Evolutionary conservation across 116 monocot species (phyloP), one percentile per base, ranked within the genome.

Genomic region (Phalaenopsis hybrid): DNA sequence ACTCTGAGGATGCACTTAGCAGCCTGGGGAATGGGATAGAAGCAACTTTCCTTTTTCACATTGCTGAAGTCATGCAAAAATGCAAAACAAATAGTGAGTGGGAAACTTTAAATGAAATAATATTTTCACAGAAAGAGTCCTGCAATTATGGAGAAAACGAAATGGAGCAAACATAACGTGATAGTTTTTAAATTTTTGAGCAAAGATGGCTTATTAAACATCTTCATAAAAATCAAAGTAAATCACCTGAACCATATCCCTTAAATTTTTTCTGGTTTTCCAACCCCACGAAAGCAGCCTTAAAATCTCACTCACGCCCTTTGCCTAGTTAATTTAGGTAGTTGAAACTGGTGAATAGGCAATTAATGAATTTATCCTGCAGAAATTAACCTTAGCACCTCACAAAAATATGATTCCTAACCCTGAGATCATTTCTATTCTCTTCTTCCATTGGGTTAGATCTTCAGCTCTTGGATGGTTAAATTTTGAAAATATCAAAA

Each of bases 1-100:
- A 92, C 86, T 50, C 86, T 81, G 45, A 89, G 82, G 9, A 98
- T 88, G 87, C 98, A 98, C 34, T 93, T 86, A 76, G 98, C 95
- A 68, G 93, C 95, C 86, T 98, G 95, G 85, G 98, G 95, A 76
- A 93, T 82, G 5, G 98, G 95, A 74, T 88, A 98, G 85, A 98
- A 98, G 81, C 98, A 98, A 72, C 95, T 98, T 73, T 93, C 85
- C 70, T 92, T 86, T 82, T 98, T 98, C 37, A 44, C 83, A 84
- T 98, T 95, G 85, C 97, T 95, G 85, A 70, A 65, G 11, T 46
- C 45, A 75, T n/a, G 46, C 23, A 46, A 17, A 75, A 75, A 75
- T 2, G 48, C 33, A 72, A 8, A 72, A 11, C 67, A 67, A 67
- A 67, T 67, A 28, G 28, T 28, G 10, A 72, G 46, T 8, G 45